Evolutionary conservation across 2,329 filamentous ascomycete genomes (phyloP), one percentile per base, ranked within the genome.

Genomic region (Trichoderma sp.): DNA sequence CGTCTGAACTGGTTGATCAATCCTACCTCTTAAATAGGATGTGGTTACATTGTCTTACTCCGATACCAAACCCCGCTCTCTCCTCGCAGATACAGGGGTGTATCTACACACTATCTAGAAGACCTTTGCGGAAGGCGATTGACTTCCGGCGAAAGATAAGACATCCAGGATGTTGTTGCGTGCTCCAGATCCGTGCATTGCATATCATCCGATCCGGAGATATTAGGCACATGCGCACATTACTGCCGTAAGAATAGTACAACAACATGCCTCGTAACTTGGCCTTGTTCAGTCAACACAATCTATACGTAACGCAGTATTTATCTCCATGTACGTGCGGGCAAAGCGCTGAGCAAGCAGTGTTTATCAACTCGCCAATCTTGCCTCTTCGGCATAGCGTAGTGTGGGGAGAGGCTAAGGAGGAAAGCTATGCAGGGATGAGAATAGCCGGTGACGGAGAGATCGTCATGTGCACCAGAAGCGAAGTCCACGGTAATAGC

Each of bases 391-490:
- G 52, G 52, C 32, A 58, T 39, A 39, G 26, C n/a, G 34, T 34
- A 58, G 37, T 49, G 61, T 34, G 59, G 59, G 32, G 59, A 63
- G 46, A 56, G 51, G 24, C 37, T 39, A 18, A 56, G 51, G 43
- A 16, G 43, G 18, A 51, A n/a, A 52, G 32, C n/a, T 10, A 52
- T 10, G 61, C 61, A 46, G 28, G 52, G 52, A 37, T 51, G 18
- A 43, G 32, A 55, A 66, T 46, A 66, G 37, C 61, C 52, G 52
- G 61, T 56, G 61, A 58, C 52, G 37, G 13, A 56, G 37, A 66
- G 61, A 66, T 66, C 61, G 34, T 43, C 61, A 43, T 65, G 34
- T 43, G 61, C 61, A 51, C 43, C 28, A 26, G 52, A 66, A 56
- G 26, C 51, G n/a, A 51, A 34, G 7, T 56, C 28, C 14, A 54